phyloP scores from a whole-genome alignment of 1,284 basidiomycete genomes.

The Trichosporon ovoides region DNA sequence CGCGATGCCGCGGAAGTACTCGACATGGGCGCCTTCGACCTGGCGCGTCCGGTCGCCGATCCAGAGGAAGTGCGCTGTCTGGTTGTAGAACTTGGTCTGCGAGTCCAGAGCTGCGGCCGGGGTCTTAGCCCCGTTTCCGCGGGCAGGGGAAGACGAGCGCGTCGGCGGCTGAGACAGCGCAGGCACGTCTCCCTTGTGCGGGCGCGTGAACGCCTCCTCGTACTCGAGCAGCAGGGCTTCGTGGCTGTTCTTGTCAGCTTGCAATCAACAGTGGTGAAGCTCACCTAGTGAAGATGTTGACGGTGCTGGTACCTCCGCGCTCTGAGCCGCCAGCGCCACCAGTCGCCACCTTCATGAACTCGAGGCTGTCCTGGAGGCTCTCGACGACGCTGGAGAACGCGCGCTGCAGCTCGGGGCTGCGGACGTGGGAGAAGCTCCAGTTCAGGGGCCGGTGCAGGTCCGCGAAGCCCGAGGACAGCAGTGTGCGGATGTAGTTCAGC shows the following conservation, averaged over 20 bases:
- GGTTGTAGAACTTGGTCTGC: constrained; percentile 41
- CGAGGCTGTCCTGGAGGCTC: constrained; percentile 80
- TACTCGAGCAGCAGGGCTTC: constrained; percentile 91
- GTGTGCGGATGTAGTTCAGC: constrained; percentile 82
- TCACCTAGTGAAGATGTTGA: constrained; percentile 89
- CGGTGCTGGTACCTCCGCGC: constrained; percentile 73
- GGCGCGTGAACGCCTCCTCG: constrained; percentile 84
- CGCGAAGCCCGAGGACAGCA: constrained; percentile 86
- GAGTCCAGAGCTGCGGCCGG: not conserved
- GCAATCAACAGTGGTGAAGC: constrained; percentile 22
- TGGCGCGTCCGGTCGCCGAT: constrained; percentile 93
- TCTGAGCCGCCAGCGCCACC: constrained; percentile 57
- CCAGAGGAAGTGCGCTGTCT: constrained; percentile 90
- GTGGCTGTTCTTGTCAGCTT: constrained; percentile 58
- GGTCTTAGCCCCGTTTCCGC: not conserved
- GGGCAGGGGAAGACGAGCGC: constrained; percentile 21
- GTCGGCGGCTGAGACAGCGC: constrained; percentile 26
- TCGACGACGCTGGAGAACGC: constrained; percentile 83
- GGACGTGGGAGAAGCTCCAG: constrained; percentile 90
- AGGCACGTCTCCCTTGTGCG: constrained; percentile 22
- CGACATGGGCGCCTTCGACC: constrained; percentile 85
- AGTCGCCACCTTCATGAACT: constrained; percentile 72
- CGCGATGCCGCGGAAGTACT: constrained; percentile 88
- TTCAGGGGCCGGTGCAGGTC: constrained; percentile 82
- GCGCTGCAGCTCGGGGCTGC: constrained; percentile 65